Evolutionary conservation across 202 grass and related monocot genomes (phyloP).

Genomic region (Brachypodium distachyon): DNA sequence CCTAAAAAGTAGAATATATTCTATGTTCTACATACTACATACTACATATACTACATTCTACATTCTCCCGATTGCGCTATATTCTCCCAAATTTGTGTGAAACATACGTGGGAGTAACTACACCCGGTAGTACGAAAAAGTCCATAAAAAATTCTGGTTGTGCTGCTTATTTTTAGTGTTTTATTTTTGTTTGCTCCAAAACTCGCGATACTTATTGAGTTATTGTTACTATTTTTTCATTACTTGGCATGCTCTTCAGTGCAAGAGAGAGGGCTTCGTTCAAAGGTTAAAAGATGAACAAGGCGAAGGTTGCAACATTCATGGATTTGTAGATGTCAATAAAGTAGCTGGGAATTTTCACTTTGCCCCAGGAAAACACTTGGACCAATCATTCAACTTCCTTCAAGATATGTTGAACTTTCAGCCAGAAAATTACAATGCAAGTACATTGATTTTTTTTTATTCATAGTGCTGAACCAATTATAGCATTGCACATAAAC

Average conservation of each 20-base stretch:
- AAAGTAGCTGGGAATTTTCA: slow-evolving; percentile 99
- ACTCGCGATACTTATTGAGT: too few species aligned
- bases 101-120: too few species aligned
- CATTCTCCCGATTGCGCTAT: too few species aligned
- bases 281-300: slow-evolving; percentile 79
- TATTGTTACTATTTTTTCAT: slow-evolving; percentile 6
- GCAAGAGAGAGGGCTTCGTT: slow-evolving; percentile 86
- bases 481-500: neutral
- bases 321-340: slow-evolving; percentile 95
- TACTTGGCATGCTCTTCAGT: slow-evolving; percentile 35
- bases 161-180: neutral
- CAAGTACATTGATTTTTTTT: slow-evolving; percentile 32
- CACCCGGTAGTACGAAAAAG: too few species aligned
- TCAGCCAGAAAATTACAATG: slow-evolving; percentile 89
- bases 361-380: slow-evolving; percentile 87
- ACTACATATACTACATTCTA: too few species aligned
- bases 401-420: slow-evolving; percentile 77
- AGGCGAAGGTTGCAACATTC: slow-evolving; percentile 95
- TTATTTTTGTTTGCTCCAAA: neutral
- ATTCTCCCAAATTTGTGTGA: too few species aligned
- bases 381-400: slow-evolving; percentile 70
- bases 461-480: neutral
- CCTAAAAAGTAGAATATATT: too few species aligned
- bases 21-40: too few species aligned
- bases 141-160: neutral